phyloP scores from a whole-genome alignment of 768 basidiomycete genomes.

The Grammothele lineata region DNA sequence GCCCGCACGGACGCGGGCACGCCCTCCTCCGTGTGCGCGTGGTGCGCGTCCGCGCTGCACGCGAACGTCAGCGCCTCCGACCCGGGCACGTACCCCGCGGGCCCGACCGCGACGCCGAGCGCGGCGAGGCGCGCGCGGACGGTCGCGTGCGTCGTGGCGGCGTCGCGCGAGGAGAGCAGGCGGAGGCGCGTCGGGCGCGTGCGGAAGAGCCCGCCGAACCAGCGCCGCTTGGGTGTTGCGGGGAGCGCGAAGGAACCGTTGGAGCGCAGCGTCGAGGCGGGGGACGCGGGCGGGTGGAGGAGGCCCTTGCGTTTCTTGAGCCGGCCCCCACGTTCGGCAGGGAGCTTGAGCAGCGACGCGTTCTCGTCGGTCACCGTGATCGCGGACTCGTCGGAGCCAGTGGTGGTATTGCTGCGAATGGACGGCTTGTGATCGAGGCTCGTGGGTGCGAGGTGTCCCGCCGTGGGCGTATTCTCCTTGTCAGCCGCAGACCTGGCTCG shows the following conservation, averaged over 20 bases:
- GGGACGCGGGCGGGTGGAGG: constrained; percentile 45
- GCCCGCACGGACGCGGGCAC: constrained; percentile 56
- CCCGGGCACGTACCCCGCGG: constrained; percentile 31
- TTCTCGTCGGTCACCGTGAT: constrained; percentile 14
- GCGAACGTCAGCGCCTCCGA: constrained; percentile 54
- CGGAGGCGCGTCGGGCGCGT: constrained; percentile 64
- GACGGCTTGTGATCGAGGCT: constrained; percentile 31
- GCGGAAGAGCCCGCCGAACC: constrained; percentile 88
- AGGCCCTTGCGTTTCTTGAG: constrained; percentile 26
- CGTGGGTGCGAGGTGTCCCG: constrained; percentile 12
- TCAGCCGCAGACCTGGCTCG: constrained; percentile 26
- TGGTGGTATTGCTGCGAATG: constrained; percentile 35
- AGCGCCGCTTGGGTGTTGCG: constrained; percentile 47
- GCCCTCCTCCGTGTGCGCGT: constrained; percentile 53
- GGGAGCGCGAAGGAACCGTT: constrained; percentile 37
- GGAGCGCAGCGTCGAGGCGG: constrained; percentile 35
- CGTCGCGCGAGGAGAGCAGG: constrained; percentile 56
- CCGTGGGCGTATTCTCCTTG: constrained; percentile 54
- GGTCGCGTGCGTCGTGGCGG: constrained; percentile 64
- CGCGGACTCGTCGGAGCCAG: constrained; percentile 19
- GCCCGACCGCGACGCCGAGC: constrained; percentile 47
- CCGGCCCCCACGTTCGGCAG: neutral
- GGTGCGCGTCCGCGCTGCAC: constrained; percentile 54
- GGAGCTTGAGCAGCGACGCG: too few species aligned
- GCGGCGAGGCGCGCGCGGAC: constrained; percentile 69